phyloP scores from a whole-genome alignment of 805 yeast genomes.

The Teunomyces funiuensis region DNA sequence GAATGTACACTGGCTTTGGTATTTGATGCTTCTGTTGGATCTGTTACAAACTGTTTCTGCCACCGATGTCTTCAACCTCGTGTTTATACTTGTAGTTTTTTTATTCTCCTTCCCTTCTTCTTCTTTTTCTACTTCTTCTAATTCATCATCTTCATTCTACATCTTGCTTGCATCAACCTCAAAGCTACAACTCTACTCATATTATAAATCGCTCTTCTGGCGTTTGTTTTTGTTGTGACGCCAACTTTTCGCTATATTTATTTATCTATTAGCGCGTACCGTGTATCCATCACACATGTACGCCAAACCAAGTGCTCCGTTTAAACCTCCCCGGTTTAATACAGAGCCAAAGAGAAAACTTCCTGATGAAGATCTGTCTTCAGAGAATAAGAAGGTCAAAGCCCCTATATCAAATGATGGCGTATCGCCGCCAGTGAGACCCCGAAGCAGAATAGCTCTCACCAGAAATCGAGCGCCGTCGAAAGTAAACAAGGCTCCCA shows the following conservation, averaged over 20 bases:
- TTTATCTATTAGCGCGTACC: background rate
- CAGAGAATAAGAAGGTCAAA: background rate
- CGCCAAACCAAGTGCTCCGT: slow-evolving; percentile 42
- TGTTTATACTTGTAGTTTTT: too few relatives aligned
- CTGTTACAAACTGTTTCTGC: too few relatives aligned
- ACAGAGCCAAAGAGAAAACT: slow-evolving; percentile 1
- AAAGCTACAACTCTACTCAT: too few relatives aligned
- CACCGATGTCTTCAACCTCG: too few relatives aligned
- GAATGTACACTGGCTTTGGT: too few relatives aligned
- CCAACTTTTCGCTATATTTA: background rate
- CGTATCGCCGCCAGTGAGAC: background rate
- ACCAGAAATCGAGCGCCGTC: slow-evolving; percentile 3
- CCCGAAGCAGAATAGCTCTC: background rate
- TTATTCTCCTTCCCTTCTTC: too few relatives aligned
- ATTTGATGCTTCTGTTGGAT: too few relatives aligned
- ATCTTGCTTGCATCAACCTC: too few relatives aligned
- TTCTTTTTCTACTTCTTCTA: too few relatives aligned
- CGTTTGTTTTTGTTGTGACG: background rate
- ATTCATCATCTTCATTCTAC: too few relatives aligned
- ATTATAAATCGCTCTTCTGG: too few relatives aligned
- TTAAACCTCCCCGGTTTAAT: slow-evolving; percentile 48
- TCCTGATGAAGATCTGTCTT: background rate
- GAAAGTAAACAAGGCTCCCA: background rate
- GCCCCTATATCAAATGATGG: background rate
- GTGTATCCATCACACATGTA: slow-evolving; percentile 14